Base-by-base conservation (phyloP, 371 early-diverging fungal genomes). In the Globomyces sp. region DNA sequence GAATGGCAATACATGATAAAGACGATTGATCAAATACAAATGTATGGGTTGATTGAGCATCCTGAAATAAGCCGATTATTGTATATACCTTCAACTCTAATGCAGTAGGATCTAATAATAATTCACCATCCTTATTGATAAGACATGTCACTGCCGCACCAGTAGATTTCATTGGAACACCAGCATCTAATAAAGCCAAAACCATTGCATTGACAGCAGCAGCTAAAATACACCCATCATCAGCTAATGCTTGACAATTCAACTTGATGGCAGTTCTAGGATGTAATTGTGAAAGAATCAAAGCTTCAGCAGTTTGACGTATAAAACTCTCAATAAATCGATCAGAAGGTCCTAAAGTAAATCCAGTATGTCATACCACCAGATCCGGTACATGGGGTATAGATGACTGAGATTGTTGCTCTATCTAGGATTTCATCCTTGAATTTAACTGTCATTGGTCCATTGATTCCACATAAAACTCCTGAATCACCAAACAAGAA, bases 221-320 rank as follows among this genome's bases (percentile, higher is more conserved):
- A 5, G 95, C 77, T 40, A 91, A 73, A 36, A 87, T 80, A 48
- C 87, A 84, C 58, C 97, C 97, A 72, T 95, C 96, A 65, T 89
- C 91, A 60, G 87, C 83, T 68, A 87, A 77, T 6, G 90, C 84
- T 70, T 96, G 96, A 41, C 90, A 68, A 1, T 89, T 92, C 58
- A 97, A 87, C 68, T 90, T 89, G 8, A 96, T 80, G 45, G 85
- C 69, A 2, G 95, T 94, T 44, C 96, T 85, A n/a, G 97, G 97
- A 79, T 94, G 91, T 71, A 92, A 76, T 47, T 86, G 86, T 11
- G 86, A 79, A 41, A 92, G 71, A 44, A 96, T 83, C 40, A 87
- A 70, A n/a, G 87, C 79, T 63, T 91, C 92, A 63, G 92, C 78
- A 1, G 90, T 84, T 53, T 85, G 80, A 51, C 88, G 84, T 44